Evolutionary conservation across 2,329 filamentous ascomycete genomes (phyloP), one percentile per base, ranked within the genome.

Genomic region (Davidsoniella australis): DNA sequence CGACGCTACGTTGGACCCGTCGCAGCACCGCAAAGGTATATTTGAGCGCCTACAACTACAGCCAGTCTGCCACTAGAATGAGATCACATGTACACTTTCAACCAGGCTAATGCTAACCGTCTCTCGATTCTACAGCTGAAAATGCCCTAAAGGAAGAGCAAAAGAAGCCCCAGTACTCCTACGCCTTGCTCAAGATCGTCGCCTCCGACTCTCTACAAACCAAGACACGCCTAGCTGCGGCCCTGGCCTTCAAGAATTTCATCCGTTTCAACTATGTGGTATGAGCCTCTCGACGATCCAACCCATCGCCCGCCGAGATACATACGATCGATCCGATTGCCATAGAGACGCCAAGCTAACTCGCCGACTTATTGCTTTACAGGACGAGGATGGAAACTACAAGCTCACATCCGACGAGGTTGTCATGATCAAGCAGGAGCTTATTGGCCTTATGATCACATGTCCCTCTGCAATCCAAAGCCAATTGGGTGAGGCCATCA

Each of bases 211-310:
- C 74, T 40, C 76, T 82, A 55, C 80, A 85, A 39, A 67, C 72
- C 56, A 89, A 85, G 58, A 91, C 85, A 54, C 80, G 91, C 54
- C 78, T 98, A 40, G 78, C 89, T 5, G 85, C 84, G 59, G 85
- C 91, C 24, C 73, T 98, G 53, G 91, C 85, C 69, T 98, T 98
- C 76, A 98, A 98, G 68, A 98, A 98, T 70, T 94, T 94, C 65
- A 87, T 98, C 61, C 83, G 84, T 64, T 78, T 83, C 61, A 91
- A 87, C 70, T 98, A 93, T 78, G 85, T 86, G 58, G 79, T 82
- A 66, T 57, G 76, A 17, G 36, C 24, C 7, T 23, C 20, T 26
- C 26, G 18, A 6, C 24, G 9, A 2, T 36, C 14, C n/a, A 17
- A 20, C 12, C 20, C 42, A 20, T 69, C 42, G 12, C 51, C 45